Percentiles rank a stretch among this genome's conserved stretches.
Conservation (phyloP, 805 yeast genomes). For the Candida xiaguanensis region DNA sequence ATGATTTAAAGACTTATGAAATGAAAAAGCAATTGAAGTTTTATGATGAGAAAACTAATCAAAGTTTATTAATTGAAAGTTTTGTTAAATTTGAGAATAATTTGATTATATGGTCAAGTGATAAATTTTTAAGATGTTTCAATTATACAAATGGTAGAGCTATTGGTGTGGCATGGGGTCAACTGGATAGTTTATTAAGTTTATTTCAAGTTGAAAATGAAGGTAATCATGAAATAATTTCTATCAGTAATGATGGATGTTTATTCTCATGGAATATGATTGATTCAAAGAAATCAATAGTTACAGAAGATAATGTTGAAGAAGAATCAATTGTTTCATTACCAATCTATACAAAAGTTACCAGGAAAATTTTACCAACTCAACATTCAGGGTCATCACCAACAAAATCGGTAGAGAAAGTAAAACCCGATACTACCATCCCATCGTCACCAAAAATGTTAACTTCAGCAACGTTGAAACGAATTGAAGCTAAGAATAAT, state of each 20-base stretch:
- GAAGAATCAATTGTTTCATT: slow-evolving; percentile 1
- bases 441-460: slow-evolving; percentile 16
- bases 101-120: slow-evolving; percentile 46
- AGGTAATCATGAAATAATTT: slow-evolving; percentile 25
- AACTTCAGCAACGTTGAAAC: slow-evolving; percentile 29
- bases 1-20: slow-evolving; percentile 31
- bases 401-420: not conserved
- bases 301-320: not conserved
- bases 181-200: slow-evolving; percentile 44
- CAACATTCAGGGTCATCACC: slow-evolving; percentile 8
- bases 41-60: slow-evolving; percentile 32
- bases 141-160: slow-evolving; percentile 44
- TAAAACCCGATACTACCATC: not conserved
- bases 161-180: slow-evolving; percentile 54
- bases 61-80: slow-evolving; percentile 44
- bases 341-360: slow-evolving; percentile 25
- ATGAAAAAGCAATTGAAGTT: slow-evolving; percentile 38
- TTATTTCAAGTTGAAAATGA: slow-evolving; percentile 19
- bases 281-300: not conserved
- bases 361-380: slow-evolving; percentile 28
- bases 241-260: slow-evolving; percentile 54
- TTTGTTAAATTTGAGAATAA: slow-evolving; percentile 28
- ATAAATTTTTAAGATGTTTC: slow-evolving; percentile 54
- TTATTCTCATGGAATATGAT: slow-evolving; percentile 44
- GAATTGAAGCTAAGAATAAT: slow-evolving; percentile 27